Percentiles rank a stretch among this genome's conserved stretches.
These are phyloP conservation scores for Saccharomycopsis microspora DNA, from an alignment of 805 yeast species.

Conservation along the genomic window DNA sequence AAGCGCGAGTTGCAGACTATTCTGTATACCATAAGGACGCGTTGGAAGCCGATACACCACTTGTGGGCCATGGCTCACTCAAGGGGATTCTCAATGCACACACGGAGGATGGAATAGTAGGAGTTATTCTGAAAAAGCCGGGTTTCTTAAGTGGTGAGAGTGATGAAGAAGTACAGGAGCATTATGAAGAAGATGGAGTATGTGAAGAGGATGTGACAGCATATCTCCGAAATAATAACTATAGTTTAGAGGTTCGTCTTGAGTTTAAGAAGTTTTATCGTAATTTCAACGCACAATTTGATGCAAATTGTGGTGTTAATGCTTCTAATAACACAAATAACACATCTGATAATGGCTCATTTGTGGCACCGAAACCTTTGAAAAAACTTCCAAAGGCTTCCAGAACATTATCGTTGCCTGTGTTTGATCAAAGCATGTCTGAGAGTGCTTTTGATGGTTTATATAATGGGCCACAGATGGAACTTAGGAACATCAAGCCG, in stretches of 20 bases:
- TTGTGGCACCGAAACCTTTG: background rate
- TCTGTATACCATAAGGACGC: slow-evolving; percentile 14
- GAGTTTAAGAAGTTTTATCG: slow-evolving; percentile 9
- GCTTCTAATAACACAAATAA: background rate
- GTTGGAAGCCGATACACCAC: slow-evolving; percentile 8
- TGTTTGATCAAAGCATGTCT: background rate
- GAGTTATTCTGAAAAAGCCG: slow-evolving; percentile 5
- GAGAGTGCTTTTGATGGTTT: background rate
- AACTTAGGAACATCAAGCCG: background rate
- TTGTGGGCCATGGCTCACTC: slow-evolving; percentile 14
- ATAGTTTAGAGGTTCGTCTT: slow-evolving; percentile 8
- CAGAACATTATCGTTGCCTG: slow-evolving; percentile 15
- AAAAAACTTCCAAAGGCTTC: slow-evolving; percentile 11
- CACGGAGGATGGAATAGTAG: slow-evolving; percentile 1
- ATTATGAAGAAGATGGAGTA: background rate
- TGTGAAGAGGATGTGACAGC: background rate
- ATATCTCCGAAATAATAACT: slow-evolving; percentile 1
- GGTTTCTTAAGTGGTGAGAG: slow-evolving; percentile 1
- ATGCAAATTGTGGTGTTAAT: background rate
- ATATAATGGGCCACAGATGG: background rate
- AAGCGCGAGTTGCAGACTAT: slow-evolving; percentile 6
- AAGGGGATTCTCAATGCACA: slow-evolving; percentile 1
- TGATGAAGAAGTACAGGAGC: background rate
- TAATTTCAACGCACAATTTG: slow-evolving; percentile 1
- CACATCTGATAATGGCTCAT: background rate